These are phyloP conservation scores for Cladosporium sp. DNA, from an alignment of 2,329 filamentous ascomycete genomes.

Conservation along the genomic window DNA sequence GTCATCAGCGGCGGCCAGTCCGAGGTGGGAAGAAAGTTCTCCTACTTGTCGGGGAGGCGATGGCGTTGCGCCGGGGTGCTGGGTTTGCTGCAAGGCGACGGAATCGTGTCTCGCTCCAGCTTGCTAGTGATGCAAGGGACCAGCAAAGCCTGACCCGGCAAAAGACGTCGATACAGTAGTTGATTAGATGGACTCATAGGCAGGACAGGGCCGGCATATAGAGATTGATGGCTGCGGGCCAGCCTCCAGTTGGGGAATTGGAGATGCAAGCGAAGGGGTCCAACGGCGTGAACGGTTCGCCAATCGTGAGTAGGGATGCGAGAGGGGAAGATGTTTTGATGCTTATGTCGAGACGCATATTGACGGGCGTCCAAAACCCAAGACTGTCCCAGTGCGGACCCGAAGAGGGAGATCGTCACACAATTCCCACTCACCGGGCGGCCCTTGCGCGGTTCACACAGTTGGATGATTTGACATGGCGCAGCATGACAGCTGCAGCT, in stretches of 20 bases:
- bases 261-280: not conserved
- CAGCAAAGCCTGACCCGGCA: not conserved
- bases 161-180: no score
- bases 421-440: conserved; percentile 1
- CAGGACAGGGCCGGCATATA: no score
- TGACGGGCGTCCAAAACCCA: not conserved
- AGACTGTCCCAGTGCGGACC: not conserved
- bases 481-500: conserved; percentile 9
- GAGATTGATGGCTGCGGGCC: not conserved
- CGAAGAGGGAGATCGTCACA: conserved; percentile 3
- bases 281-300: conserved; percentile 3
- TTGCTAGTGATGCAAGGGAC: conserved; percentile 1
- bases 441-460: conserved; percentile 7
- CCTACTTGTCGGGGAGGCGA: conserved; percentile 1
- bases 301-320: not conserved
- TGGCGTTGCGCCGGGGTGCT: conserved; percentile 1
- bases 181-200: conserved; percentile 6
- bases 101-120: conserved; percentile 3
- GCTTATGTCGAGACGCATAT: conserved; percentile 9
- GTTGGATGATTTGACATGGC: not conserved
- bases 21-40: not conserved
- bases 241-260: not conserved
- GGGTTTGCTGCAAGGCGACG: conserved; percentile 8
- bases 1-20: conserved; percentile 2
- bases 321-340: not conserved